Base-by-base conservation (phyloP, 306 rosid species). In the Sphenostylis stenocarpa region DNA sequence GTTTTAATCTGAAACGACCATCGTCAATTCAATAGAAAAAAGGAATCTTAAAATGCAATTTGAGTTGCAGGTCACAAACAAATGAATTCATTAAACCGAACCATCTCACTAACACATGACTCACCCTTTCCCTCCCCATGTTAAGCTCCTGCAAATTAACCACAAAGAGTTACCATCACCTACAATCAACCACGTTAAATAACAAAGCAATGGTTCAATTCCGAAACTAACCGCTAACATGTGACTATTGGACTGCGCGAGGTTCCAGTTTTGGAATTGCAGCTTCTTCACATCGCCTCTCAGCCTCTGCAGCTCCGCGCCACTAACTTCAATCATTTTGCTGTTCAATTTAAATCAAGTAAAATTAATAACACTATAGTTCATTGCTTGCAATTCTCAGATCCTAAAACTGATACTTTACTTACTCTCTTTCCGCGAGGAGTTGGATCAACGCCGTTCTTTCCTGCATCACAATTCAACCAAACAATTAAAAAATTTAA, bases 201-300 rank as follows among this genome's bases (percentile, higher is more conserved):
- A 33, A 33, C 15, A 29, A 28, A 29, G 6, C 45, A 8, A 0
- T 34, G 20, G 29, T 12, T 11, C 21, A 6, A 43, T 67, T 67
- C 0, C 1, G 17, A 41, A 75, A 24, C 68, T 29, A 4, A 94
- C 98, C 72, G 91, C 97, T 75, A 85, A 82, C 88, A 91, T 90
- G 58, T 81, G 87, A 77, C 83, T 86, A 78, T 94, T 94, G 3
- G 94, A 87, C 85, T 92, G 97, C 79, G 96, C 93, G 74, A 94
- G 94, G 72, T 86, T 88, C 97, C 89, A 82, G 45, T 94, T 94
- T 72, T 91, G 98, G 23, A 85, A 79, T 82, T 91, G 94, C 82
- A 94, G 79, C 64, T 94, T 91, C 88, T 88, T 92, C 72, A 90
- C 53, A 70, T 80, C 85, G 57, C 60, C 85, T 45, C 92, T 79